Evolutionary conservation across 2,329 filamentous ascomycete genomes (phyloP).

Genomic region (Claviceps fusiformis): DNA sequence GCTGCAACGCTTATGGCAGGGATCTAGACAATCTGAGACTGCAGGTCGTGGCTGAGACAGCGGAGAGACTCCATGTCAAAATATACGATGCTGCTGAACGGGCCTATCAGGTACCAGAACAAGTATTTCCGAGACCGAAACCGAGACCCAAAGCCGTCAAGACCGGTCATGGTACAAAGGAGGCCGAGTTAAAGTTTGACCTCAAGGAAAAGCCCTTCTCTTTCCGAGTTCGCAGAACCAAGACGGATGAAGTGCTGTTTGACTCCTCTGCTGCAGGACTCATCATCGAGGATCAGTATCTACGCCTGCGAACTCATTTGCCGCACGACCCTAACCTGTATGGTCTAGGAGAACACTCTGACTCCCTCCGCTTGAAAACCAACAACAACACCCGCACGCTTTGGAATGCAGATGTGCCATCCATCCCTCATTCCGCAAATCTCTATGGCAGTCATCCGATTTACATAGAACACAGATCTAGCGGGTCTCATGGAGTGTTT

Average conservation of each 20-base stretch:
- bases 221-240: slow-evolving; percentile 37
- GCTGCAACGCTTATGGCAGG: slow-evolving; percentile 61
- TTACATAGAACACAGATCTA: slow-evolving; percentile 57
- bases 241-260: slow-evolving; percentile 37
- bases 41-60: slow-evolving; percentile 19
- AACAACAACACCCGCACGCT: slow-evolving; percentile 56
- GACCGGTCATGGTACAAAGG: neutral
- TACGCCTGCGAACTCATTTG: slow-evolving; percentile 53
- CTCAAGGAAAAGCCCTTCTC: slow-evolving; percentile 40
- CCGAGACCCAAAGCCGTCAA: slow-evolving; percentile 34
- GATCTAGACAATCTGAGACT: slow-evolving; percentile 13
- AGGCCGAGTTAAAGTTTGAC: slow-evolving; percentile 30
- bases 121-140: no score
- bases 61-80: slow-evolving; percentile 52
- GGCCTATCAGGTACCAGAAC: slow-evolving; percentile 57
- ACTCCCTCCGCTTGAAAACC: slow-evolving; percentile 50
- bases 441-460: slow-evolving; percentile 62
- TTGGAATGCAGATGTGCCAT: slow-evolving; percentile 54
- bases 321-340: slow-evolving; percentile 57
- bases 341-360: slow-evolving; percentile 61
- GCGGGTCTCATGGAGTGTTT: slow-evolving; percentile 50
- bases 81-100: slow-evolving; percentile 52
- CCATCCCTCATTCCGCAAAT: slow-evolving; percentile 46
- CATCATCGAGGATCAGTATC: slow-evolving; percentile 61
- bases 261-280: slow-evolving; percentile 51